Base-by-base conservation (phyloP, 768 basidiomycete genomes). In the Pleurotus pulmonarius region DNA sequence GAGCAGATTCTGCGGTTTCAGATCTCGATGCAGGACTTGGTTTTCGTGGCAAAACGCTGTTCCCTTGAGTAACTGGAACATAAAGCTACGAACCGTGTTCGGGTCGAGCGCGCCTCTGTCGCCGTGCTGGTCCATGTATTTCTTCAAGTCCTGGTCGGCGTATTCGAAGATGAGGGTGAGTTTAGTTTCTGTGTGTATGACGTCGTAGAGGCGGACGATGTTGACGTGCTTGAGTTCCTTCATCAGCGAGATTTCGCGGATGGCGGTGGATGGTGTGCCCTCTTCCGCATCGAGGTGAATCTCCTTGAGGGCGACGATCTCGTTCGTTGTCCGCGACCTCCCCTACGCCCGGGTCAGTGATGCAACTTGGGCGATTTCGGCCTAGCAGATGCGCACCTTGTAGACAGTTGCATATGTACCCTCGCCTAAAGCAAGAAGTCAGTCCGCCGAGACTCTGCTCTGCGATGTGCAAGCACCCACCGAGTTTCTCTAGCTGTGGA, bases 231-330 rank as follows among this genome's bases (percentile, higher is more conserved):
- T 97, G 66, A 99, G 87, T 69, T 99, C 97, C 71, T 99, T 98
- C 95, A 98, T 98, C 62, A 98, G 83, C 41, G 92, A 95, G 65
- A 99, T 98, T 79, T 99, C 97, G 46, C 97, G 88, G 69, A 99
- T 99, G 55, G 97, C 97, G 12, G 97, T 99, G 46, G 92, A 94
- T 29, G 97, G 97, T 0, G 97, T 99, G 34, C 97, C 97, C 75
- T 99, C 97, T 73, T 99, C 97, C 4, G 97, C 92, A 76, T 99
- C 97, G 58, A 99, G 89, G 67, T 98, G 95, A 61, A 99, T 99
- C 76, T 99, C 97, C 72, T 99, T 99, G 56, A 99, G 73, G 11
- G 97, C 97, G 15, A 99, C 97, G 52, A 97, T 93, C 71, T 98
- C 97, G 64, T 97, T 97, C n/a, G 95, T 98, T 29, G 94, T 94